These are phyloP conservation scores for Solanum okadae DNA, from an alignment of 257 asterid species.

Conservation along the genomic window DNA sequence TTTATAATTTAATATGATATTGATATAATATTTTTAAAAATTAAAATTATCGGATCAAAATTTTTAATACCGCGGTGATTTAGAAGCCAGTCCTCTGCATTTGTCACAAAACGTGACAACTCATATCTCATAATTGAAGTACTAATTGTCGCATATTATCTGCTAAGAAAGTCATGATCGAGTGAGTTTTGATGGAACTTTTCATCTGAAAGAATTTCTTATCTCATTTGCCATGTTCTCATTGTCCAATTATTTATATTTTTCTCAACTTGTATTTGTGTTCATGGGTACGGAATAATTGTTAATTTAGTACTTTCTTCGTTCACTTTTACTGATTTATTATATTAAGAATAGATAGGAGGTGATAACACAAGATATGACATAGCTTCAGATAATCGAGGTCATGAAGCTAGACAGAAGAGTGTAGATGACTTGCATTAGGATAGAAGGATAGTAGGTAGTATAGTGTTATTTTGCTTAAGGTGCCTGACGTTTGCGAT, in stretches of 20 bases:
- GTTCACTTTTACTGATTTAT: not conserved
- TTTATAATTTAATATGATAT: too few relatives aligned
- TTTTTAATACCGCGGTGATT: not conserved
- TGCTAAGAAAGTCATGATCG: not conserved
- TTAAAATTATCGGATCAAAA: too few relatives aligned
- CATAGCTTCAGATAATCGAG: not conserved
- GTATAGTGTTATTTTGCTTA: not conserved
- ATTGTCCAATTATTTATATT: not conserved
- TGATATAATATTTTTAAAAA: too few relatives aligned
- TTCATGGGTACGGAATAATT: too few relatives aligned
- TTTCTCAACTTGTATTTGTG: not conserved
- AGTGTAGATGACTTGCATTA: not conserved
- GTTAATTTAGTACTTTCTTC: not conserved
- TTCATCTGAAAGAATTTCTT: not conserved
- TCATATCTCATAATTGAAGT: not conserved
- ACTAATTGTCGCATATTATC: not conserved
- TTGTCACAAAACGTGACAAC: not conserved
- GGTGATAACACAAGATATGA: not conserved
- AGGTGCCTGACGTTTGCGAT: not conserved
- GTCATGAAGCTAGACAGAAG: too few relatives aligned
- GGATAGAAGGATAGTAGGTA: not conserved
- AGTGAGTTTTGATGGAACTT: not conserved
- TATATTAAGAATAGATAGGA: too few relatives aligned
- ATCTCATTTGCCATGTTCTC: not conserved
- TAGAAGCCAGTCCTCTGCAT: not conserved